Conservation (phyloP, 192 early-diverging fungal genomes). For the Linnemannia hyalina region DNA sequence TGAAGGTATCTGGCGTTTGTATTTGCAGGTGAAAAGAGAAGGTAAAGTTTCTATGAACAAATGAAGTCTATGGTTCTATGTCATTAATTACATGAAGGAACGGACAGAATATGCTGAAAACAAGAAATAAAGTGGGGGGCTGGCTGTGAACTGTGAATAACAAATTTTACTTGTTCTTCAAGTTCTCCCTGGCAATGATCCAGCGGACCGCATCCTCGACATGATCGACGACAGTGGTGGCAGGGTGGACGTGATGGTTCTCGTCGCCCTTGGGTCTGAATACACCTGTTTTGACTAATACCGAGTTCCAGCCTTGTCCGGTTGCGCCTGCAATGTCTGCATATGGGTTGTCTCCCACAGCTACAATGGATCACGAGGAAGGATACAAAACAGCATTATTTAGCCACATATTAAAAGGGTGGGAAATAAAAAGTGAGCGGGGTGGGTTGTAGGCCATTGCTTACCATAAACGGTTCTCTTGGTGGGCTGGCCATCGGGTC, state of each 20-base stretch:
- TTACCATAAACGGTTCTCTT: slow-evolving; percentile 57
- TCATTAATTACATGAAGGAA: neutral
- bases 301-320: slow-evolving; percentile 76
- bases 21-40: neutral
- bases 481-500: neutral
- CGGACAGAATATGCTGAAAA: neutral
- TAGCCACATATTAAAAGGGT: neutral
- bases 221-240: slow-evolving; percentile 69
- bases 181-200: slow-evolving; percentile 50
- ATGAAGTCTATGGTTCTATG: neutral
- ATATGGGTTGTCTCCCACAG: slow-evolving; percentile 77
- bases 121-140: neutral
- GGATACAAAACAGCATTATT: neutral
- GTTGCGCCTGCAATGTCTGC: slow-evolving; percentile 85
- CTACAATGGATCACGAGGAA: slow-evolving; percentile 20
- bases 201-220: slow-evolving; percentile 76
- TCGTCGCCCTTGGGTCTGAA: slow-evolving; percentile 64
- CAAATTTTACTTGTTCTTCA: slow-evolving; percentile 1
- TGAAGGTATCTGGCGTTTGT: neutral
- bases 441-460: too few species aligned
- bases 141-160: too few species aligned
- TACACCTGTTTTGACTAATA: slow-evolving; percentile 81
- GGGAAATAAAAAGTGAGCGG: neutral
- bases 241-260: slow-evolving; percentile 68
- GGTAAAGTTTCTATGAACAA: neutral